These are phyloP conservation scores for Debaryomyces coudertii DNA, from an alignment of 1,139 yeast species.

Conservation along the genomic window DNA sequence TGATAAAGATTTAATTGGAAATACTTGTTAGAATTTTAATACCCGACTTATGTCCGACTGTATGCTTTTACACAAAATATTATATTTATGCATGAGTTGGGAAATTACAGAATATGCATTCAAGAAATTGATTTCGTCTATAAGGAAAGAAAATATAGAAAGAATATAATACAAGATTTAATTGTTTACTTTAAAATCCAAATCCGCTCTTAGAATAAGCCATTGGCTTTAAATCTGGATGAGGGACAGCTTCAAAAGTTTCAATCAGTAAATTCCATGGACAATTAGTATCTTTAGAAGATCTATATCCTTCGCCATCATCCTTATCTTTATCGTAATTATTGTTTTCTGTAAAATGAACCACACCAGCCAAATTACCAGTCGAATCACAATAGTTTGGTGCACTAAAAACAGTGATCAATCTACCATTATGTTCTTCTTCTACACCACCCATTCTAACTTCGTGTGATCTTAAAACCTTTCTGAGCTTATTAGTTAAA, in stretches of 20 bases:
- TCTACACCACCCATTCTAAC: constrained; percentile 92
- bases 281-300: constrained; percentile 43
- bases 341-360: constrained; percentile 55
- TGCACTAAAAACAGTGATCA: constrained; percentile 93
- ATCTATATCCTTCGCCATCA: constrained; percentile 57
- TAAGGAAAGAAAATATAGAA: constrained; percentile 1
- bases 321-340: constrained; percentile 34
- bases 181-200: constrained; percentile 37
- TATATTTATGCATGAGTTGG: neutral
- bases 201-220: constrained; percentile 78
- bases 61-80: neutral
- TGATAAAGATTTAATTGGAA: neutral
- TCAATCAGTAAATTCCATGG: constrained; percentile 56
- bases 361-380: constrained; percentile 88
- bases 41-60: neutral
- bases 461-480: constrained; percentile 91
- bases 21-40: neutral
- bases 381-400: constrained; percentile 96
- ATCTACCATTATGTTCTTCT: constrained; percentile 80
- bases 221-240: constrained; percentile 94
- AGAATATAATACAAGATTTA: constrained; percentile 7
- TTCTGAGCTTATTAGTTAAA: constrained; percentile 67
- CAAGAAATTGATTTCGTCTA: neutral
- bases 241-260: constrained; percentile 79
- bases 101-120: neutral